Conservation (phyloP, 2,329 filamentous ascomycete genomes). For the Ophiostoma tasmaniense region DNA sequence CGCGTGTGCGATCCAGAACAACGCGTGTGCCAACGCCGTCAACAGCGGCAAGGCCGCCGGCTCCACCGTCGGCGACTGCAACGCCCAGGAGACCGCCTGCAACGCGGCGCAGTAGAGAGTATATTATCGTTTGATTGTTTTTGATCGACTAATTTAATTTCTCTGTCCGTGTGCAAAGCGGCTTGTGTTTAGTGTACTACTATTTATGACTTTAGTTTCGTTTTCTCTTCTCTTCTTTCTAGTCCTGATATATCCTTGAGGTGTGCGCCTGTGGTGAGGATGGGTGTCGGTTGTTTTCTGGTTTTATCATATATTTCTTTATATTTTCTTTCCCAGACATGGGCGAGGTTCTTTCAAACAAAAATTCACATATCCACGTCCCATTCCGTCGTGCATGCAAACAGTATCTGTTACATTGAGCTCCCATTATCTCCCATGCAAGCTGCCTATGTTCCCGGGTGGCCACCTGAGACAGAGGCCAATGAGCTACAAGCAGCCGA, state of each 20-base stretch:
- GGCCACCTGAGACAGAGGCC: not conserved
- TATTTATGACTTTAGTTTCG: not conserved
- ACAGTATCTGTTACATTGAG: too few relatives aligned
- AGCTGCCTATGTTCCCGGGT: not conserved
- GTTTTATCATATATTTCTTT: not conserved
- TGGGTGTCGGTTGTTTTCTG: not conserved
- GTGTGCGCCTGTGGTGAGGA: not conserved
- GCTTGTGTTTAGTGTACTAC: not conserved
- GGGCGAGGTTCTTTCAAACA: not conserved
- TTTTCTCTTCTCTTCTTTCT: not conserved
- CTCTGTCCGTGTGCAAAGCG: not conserved
- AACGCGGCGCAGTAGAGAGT: slow-evolving; percentile 22
- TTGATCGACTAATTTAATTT: too few relatives aligned
- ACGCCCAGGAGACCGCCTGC: slow-evolving; percentile 43
- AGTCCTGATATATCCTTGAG: not conserved
- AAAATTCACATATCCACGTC: not conserved
- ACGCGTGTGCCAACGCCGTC: slow-evolving; percentile 47
- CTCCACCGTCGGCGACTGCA: slow-evolving; percentile 43
- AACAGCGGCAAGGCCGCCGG: slow-evolving; percentile 40
- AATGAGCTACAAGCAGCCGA: not conserved
- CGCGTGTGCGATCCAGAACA: slow-evolving; percentile 56
- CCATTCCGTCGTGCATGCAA: too few relatives aligned
- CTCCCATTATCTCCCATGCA: too few relatives aligned
- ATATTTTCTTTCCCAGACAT: slow-evolving; percentile 5
- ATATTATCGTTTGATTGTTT: not conserved